Evolutionary conservation across 345 rosid genomes (phyloP), one percentile per base, ranked within the genome.

Genomic region (Schrenkiella parvula): DNA sequence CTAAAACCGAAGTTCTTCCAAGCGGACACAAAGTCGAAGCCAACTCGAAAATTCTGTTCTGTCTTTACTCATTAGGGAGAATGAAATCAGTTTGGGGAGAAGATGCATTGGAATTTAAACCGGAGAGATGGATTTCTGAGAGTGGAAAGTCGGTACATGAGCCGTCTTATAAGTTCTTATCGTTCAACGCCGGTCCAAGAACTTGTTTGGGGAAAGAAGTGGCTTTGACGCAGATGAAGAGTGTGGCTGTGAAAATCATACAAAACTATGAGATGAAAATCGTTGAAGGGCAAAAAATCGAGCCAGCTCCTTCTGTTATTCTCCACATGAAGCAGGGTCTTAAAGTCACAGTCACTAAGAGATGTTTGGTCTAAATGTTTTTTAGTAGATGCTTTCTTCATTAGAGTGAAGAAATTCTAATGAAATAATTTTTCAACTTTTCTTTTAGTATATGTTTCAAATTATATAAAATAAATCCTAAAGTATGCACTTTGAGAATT

Each of bases 71-170:
- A 13, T 64, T 77, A 55, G 80, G 80, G 44, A 71, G 80, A 11
- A 77, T 77, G 80, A 64, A 64, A 56, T 38, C 75, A 18, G 66
- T 77, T 25, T 77, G 80, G 80, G 80, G 80, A 71, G 76, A 77
- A 38, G 77, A 77, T 50, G 76, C 73, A 0, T 39, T 32, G 15
- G 80, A 77, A 35, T 77, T 71, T 14, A 77, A 77, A 44, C 80
- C 80, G 13, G 80, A 77, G 51, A 77, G 80, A 43, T 77, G 80
- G 80, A 72, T 77, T 23, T 64, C 80, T 17, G 57, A 66, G 21
- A 66, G 41, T 17, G 80, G 80, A 5, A 71, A 9, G 43, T 52
- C 55, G 19, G 71, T 57, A 1, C 80, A 77, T 34, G 80, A 77
- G 43, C 80, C 80, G 15, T 77, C 77, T 51, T 71, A 71, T 37